Evolutionary conservation across 2,329 filamentous ascomycete genomes (phyloP), one percentile per base, ranked within the genome.

Genomic region (Pleomassaria siparia): DNA sequence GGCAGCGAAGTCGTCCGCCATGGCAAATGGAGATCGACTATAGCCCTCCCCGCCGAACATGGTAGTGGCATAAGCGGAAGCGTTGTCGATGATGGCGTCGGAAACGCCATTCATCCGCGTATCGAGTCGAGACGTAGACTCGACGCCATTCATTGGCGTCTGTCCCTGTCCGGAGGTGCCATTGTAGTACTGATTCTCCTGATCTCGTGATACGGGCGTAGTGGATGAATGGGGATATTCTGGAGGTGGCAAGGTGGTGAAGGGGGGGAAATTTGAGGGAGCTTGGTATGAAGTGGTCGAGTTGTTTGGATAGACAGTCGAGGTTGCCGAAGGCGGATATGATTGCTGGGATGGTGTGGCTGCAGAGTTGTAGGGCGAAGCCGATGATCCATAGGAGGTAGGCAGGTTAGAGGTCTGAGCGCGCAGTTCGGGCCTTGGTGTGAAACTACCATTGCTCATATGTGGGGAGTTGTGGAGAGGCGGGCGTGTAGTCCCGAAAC

Each of bases 11-110:
- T 95, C 90, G 64, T 95, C 89, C 0, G 89, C 87, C 75, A 95
- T 88, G 8, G 87, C 86, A 64, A 92, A 92, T 0, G 92, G 91
- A 2, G 91, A 95, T 47, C 92, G 88, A 58, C 88, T 91, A 50
- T 89, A 85, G 15, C 83, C 86, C 59, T 95, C 90, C 21, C 82
- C 85, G 13, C 90, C 90, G 70, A 96, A 96, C 21, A 96, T 86
- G 0, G 92, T 90, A 59, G 95, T 88, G 4, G 88, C 84, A 47
- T 83, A 85, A 57, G 75, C 60, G 58, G 76, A 37, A 64, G 77
- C 50, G 75, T 74, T 63, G 71, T 77, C 62, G 47, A 77, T 56
- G 44, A 76, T 64, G 46, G 60, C 63, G 32, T 72, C 67, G 1
- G 67, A 68, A 1, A 71, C 68, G 8, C 59, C 60, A 21, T 68